phyloP scores from a whole-genome alignment of 1,284 basidiomycete species.

The Irpex sp. region DNA sequence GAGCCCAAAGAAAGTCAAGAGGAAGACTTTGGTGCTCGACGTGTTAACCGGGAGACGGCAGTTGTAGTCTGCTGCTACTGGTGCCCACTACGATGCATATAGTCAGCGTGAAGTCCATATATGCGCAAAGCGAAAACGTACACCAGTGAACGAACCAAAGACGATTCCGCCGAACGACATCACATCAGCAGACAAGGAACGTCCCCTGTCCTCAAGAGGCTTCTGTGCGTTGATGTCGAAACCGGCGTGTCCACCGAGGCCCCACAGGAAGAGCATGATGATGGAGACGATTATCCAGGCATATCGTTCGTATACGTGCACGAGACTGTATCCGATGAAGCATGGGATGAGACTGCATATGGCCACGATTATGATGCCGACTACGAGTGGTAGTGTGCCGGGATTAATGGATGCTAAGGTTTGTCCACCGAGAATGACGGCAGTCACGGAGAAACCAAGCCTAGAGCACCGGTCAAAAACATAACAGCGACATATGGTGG shows the following conservation, averaged over 20 bases:
- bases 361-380: conserved; percentile 40
- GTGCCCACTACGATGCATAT: conserved; percentile 31
- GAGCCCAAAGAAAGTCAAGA: conserved; percentile 51
- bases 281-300: conserved; percentile 54
- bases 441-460: conserved; percentile 40
- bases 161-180: conserved; percentile 55
- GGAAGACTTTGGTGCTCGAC: conserved; percentile 42
- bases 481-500: background rate
- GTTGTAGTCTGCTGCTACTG: conserved; percentile 52
- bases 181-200: conserved; percentile 39
- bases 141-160: conserved; percentile 47
- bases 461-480: conserved; percentile 19
- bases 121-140: conserved; percentile 18
- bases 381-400: conserved; percentile 37
- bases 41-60: conserved; percentile 43
- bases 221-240: conserved; percentile 43
- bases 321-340: conserved; percentile 45
- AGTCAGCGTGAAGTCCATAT: background rate
- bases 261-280: conserved; percentile 52
- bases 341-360: conserved; percentile 42
- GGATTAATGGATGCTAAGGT: conserved; percentile 40
- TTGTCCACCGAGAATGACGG: conserved; percentile 45
- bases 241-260: conserved; percentile 46
- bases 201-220: conserved; percentile 39
- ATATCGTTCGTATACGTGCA: conserved; percentile 57